Evolutionary conservation across 2,329 filamentous ascomycete genomes (phyloP).

Genomic region (Colletotrichum tropicale): DNA sequence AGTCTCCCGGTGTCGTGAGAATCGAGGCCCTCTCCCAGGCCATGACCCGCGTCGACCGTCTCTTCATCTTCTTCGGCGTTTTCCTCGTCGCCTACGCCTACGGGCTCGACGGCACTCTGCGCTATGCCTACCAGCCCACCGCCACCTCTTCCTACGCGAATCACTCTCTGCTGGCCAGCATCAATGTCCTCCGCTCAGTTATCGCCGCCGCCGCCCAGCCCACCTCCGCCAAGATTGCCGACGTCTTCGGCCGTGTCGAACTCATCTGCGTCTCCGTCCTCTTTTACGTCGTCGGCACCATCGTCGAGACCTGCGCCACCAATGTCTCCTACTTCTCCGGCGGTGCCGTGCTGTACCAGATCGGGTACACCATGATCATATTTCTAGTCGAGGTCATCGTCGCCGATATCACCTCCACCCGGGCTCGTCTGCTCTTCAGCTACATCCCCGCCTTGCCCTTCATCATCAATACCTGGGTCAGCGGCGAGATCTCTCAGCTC

Average conservation of each 20-base stretch:
- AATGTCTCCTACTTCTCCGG: slow-evolving; percentile 57
- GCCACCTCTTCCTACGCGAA: slow-evolving; percentile 54
- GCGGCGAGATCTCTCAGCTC: slow-evolving; percentile 57
- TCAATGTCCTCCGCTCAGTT: slow-evolving; percentile 62
- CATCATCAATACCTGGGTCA: slow-evolving; percentile 70
- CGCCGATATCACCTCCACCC: slow-evolving; percentile 67
- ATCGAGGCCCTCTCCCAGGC: slow-evolving; percentile 61
- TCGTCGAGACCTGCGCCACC: slow-evolving; percentile 57
- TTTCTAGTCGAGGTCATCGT: slow-evolving; percentile 69
- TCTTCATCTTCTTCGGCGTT: slow-evolving; percentile 63
- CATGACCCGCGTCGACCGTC: slow-evolving; percentile 55
- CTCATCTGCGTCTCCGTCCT: slow-evolving; percentile 61
- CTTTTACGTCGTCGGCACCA: slow-evolving; percentile 63
- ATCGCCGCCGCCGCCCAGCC: slow-evolving; percentile 64
- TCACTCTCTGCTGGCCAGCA: slow-evolving; percentile 62
- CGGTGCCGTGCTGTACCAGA: slow-evolving; percentile 64
- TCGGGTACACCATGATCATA: slow-evolving; percentile 67
- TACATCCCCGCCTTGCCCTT: slow-evolving; percentile 66
- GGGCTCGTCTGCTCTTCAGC: slow-evolving; percentile 67
- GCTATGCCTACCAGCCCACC: slow-evolving; percentile 59
- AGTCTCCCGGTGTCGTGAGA: slow-evolving; percentile 60
- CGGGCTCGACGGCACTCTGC: slow-evolving; percentile 62
- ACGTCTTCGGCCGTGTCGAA: slow-evolving; percentile 68
- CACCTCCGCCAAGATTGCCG: slow-evolving; percentile 64
- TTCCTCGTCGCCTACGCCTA: slow-evolving; percentile 70